Percentiles rank a stretch among this genome's conserved stretches.
phyloP scores from a whole-genome alignment of 208 protist species.

The Trypanosoma grayi region DNA sequence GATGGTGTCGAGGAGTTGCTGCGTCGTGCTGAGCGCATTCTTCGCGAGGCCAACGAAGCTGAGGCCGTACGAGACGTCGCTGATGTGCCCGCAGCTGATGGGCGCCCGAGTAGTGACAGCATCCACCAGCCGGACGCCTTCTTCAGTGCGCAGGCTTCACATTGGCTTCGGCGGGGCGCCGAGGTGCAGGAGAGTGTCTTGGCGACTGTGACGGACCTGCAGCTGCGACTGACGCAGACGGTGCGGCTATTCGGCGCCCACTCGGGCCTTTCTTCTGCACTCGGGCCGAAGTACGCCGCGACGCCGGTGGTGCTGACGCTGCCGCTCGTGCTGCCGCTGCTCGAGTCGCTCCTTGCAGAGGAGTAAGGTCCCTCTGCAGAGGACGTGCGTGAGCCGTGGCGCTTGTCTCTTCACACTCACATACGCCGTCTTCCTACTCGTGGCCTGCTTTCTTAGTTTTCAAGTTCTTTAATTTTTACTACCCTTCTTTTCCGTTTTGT shows the following conservation, averaged over 20 bases:
- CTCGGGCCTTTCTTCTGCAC: conserved; percentile 26
- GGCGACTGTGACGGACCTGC: conserved; percentile 18
- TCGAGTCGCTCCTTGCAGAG: conserved; percentile 35
- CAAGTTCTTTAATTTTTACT: too few species aligned
- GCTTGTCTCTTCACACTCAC: not conserved
- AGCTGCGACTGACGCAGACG: conserved; percentile 29
- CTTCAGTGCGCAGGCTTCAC: conserved; percentile 31
- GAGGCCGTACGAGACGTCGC: not conserved
- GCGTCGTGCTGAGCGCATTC: conserved; percentile 26
- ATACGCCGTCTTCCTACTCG: not conserved
- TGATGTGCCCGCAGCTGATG: not conserved
- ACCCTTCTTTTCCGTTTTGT: too few species aligned
- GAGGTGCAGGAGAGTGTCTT: conserved; percentile 31
- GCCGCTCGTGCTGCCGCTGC: conserved; percentile 30
- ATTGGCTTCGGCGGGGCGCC: conserved; percentile 28
- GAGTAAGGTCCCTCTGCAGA: too few species aligned
- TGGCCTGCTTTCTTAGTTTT: not conserved
- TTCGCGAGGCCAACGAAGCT: not conserved
- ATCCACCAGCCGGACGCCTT: conserved; percentile 13
- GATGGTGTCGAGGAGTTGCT: conserved; percentile 28
- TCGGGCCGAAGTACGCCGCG: conserved; percentile 30
- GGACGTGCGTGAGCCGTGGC: too few species aligned
- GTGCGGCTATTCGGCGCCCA: conserved; percentile 34
- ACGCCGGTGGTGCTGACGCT: conserved; percentile 41
- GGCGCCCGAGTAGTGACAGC: not conserved